Evolutionary conservation across 805 yeast species (phyloP).

Genomic region (Metschnikowia aberdeeniae): DNA sequence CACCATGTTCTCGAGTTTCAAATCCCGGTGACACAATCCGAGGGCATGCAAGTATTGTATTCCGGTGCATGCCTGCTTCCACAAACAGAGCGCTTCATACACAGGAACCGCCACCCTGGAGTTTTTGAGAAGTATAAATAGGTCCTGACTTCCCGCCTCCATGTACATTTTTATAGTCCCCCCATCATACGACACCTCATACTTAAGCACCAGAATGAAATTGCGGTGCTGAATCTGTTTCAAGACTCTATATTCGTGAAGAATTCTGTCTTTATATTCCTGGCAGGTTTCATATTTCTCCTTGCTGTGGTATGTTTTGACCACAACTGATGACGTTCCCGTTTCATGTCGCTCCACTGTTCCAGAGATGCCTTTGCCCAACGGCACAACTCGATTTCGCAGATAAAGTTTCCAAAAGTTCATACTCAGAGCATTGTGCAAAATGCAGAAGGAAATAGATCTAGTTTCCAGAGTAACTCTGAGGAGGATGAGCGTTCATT

Average conservation of each 20-base stretch:
- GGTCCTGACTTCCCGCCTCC: constrained; percentile 30
- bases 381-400: constrained; percentile 4
- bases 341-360: constrained; percentile 25
- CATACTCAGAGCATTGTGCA: not conserved
- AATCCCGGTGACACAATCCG: constrained; percentile 46
- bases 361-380: constrained; percentile 35
- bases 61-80: constrained; percentile 41
- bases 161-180: constrained; percentile 24
- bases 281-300: constrained; percentile 37
- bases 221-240: constrained; percentile 25
- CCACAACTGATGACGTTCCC: constrained; percentile 27
- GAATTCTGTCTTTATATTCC: constrained; percentile 38
- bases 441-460: too few relatives aligned
- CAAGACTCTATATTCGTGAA: constrained; percentile 35
- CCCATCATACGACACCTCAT: constrained; percentile 21
- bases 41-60: constrained; percentile 35
- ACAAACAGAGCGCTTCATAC: constrained; percentile 25
- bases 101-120: not conserved
- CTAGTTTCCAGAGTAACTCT: too few relatives aligned
- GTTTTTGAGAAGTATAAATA: constrained; percentile 13
- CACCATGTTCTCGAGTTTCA: constrained; percentile 46
- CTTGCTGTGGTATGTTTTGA: constrained; percentile 41
- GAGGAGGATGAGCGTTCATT: too few relatives aligned
- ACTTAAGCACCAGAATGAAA: constrained; percentile 33
- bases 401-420: not conserved